These are phyloP conservation scores for Coemansia sp. DNA, from an alignment of 192 early-diverging fungal genomes.

Conservation along the genomic window DNA sequence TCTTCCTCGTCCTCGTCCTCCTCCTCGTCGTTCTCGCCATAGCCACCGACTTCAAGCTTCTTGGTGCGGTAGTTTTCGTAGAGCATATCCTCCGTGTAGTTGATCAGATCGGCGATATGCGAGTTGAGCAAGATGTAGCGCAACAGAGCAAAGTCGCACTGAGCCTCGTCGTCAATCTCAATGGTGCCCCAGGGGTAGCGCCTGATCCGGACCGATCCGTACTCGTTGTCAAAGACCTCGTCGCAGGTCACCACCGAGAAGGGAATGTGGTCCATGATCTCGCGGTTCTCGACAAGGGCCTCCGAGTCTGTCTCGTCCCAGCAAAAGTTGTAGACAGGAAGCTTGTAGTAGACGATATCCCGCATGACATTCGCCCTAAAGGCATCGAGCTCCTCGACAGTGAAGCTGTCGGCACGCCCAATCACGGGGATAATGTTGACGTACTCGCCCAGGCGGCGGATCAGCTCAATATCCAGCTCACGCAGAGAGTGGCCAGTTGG, in stretches of 20 bases:
- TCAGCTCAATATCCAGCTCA: constrained; percentile 93
- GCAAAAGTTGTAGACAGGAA: constrained; percentile 98
- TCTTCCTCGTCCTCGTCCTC: constrained; percentile 33
- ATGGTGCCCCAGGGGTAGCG: constrained; percentile 98
- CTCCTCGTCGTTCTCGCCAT: constrained; percentile 38
- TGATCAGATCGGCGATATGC: constrained; percentile 96
- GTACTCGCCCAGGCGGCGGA: constrained; percentile 85
- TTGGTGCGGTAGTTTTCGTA: constrained; percentile 96
- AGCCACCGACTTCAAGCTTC: constrained; percentile 68
- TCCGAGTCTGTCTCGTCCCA: constrained; percentile 99
- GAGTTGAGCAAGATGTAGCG: constrained; percentile 92
- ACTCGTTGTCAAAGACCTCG: constrained; percentile 77
- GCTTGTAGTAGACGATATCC: constrained; percentile 94
- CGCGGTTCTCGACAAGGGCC: constrained; percentile 97
- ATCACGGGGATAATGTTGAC: constrained; percentile 97
- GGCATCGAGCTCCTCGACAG: constrained; percentile 77
- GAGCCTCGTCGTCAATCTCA: constrained; percentile 94
- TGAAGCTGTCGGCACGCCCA: constrained; percentile 97
- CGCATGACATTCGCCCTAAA: constrained; percentile 97
- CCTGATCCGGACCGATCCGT: constrained; percentile 87
- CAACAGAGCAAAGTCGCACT: constrained; percentile 95
- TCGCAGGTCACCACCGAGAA: constrained; percentile 96
- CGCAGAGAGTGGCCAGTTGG: constrained; percentile 96
- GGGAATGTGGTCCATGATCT: constrained; percentile 88
- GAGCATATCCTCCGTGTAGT: constrained; percentile 92